A percentile compares a stretch with the other conserved stretches of the same genome.
Evolutionary conservation across 306 rosid species (phyloP).

Genomic region (Citrullus mucosospermus): DNA sequence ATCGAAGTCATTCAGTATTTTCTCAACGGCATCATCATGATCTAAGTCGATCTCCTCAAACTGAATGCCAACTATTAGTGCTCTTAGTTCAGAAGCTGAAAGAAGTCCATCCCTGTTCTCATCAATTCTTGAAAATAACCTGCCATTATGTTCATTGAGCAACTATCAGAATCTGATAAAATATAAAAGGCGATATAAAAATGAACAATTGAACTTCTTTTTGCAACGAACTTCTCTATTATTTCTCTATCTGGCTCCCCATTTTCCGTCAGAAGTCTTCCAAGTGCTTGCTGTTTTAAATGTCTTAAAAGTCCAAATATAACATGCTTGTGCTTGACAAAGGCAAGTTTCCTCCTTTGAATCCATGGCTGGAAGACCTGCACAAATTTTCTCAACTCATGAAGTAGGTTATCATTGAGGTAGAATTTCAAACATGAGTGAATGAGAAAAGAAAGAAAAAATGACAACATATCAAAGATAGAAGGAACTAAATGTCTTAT

Average conservation of each 20-base stretch:
- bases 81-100: conserved; percentile 51
- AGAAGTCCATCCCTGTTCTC: conserved; percentile 27
- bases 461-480: neutral
- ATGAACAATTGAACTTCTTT: conserved; percentile 1
- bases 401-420: neutral
- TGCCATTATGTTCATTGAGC: conserved; percentile 19
- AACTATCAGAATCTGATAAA: conserved; percentile 2
- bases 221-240: conserved; percentile 38
- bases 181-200: neutral
- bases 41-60: conserved; percentile 61
- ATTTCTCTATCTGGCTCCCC: conserved; percentile 50
- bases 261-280: conserved; percentile 42
- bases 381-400: conserved; percentile 9
- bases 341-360: conserved; percentile 56
- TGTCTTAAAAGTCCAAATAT: conserved; percentile 55
- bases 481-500: neutral
- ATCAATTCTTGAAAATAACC: conserved; percentile 54
- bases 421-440: neutral
- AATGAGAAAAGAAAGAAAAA: neutral
- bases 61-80: conserved; percentile 58
- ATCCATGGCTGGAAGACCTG: conserved; percentile 95
- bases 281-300: conserved; percentile 45
- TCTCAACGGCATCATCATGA: conserved; percentile 41
- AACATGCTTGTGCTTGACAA: conserved; percentile 60
- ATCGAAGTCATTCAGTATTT: conserved; percentile 52